Conservation (phyloP, 495 filamentous ascomycete genomes). For the Penicillium chermesinum region DNA sequence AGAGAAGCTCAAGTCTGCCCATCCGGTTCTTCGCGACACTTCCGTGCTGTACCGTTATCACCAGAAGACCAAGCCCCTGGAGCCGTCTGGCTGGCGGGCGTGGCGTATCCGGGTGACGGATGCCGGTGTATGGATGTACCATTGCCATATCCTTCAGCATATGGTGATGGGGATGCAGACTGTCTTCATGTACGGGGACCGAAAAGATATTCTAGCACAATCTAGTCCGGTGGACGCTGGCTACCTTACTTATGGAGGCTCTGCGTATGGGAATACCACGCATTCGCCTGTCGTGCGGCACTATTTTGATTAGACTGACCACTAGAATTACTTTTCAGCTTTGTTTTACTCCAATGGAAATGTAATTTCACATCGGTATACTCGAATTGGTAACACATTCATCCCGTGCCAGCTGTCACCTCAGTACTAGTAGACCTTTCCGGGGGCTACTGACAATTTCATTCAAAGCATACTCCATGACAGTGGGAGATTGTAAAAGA, state of each 20-base stretch:
- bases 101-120: conserved; percentile 50
- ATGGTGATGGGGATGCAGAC: conserved; percentile 54
- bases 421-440: too few species aligned
- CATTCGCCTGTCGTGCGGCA: conserved; percentile 25
- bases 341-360: too few species aligned
- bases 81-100: conserved; percentile 51
- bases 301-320: conserved; percentile 7
- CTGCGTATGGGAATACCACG: conserved; percentile 45
- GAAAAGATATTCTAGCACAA: conserved; percentile 32
- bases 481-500: too few species aligned
- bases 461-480: too few species aligned
- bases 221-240: conserved; percentile 36
- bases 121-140: conserved; percentile 58
- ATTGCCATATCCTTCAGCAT: conserved; percentile 57
- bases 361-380: too few species aligned
- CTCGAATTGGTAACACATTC: too few species aligned
- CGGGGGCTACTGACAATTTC: too few species aligned
- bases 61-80: conserved; percentile 25
- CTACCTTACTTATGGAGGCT: conserved; percentile 46
- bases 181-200: conserved; percentile 49
- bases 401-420: too few species aligned
- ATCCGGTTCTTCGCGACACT: conserved; percentile 49
- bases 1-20: conserved; percentile 33
- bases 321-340: too few species aligned
- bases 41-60: conserved; percentile 50